These are phyloP conservation scores for Asterochloris erici DNA, from an alignment of 139 green algal species.

Conservation along the genomic window DNA sequence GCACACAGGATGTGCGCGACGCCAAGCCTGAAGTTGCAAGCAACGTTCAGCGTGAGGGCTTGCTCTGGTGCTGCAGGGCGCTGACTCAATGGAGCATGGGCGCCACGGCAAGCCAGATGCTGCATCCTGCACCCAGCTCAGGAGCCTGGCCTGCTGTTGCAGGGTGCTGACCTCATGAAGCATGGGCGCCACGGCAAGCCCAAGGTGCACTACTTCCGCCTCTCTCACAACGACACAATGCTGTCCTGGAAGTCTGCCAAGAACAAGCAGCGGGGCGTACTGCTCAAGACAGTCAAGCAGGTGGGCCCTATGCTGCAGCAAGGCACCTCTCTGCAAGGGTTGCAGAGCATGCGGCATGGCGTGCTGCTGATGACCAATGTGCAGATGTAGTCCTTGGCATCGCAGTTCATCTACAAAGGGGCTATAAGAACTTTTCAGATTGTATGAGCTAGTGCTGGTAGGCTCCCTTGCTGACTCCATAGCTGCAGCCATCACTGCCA, in stretches of 20 bases:
- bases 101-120: background rate
- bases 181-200: slow-evolving; percentile 74
- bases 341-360: background rate
- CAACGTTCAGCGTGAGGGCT: background rate
- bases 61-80: background rate
- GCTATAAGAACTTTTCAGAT: too few species aligned
- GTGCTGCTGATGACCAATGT: background rate
- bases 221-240: slow-evolving; percentile 54
- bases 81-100: too few species aligned
- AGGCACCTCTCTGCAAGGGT: background rate
- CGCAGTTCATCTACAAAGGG: too few species aligned
- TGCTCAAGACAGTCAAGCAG: slow-evolving; percentile 29
- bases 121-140: background rate
- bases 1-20: background rate
- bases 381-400: too few species aligned
- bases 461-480: too few species aligned
- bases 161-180: slow-evolving; percentile 74
- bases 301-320: background rate
- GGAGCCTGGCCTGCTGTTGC: background rate
- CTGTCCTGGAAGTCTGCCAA: slow-evolving; percentile 55
- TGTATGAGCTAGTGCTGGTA: too few species aligned
- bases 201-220: slow-evolving; percentile 74
- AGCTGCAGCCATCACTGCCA: too few species aligned
- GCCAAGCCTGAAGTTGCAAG: background rate
- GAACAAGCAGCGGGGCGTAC: slow-evolving; percentile 29